Percentiles rank a stretch among this genome's conserved stretches.
These are phyloP conservation scores for Ormosia emarginata DNA, from an alignment of 306 rosid genomes.

Conservation along the genomic window DNA sequence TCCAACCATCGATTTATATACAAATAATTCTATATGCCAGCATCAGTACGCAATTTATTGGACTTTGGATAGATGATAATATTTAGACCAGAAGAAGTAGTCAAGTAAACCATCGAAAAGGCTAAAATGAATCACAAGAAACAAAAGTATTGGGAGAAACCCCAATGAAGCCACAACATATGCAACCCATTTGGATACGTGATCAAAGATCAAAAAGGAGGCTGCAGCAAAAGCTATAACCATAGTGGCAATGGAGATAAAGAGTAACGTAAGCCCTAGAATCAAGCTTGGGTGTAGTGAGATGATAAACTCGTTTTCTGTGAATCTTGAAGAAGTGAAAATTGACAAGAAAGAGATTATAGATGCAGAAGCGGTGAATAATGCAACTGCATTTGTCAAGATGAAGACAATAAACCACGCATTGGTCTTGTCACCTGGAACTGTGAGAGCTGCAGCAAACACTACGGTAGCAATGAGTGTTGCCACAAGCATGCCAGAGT, in stretches of 20 bases:
- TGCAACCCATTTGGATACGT: neutral
- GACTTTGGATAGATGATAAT: neutral
- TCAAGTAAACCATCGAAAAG: neutral
- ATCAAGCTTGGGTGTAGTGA: neutral
- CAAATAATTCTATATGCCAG: too few species aligned
- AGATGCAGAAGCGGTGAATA: neutral
- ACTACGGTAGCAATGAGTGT: neutral
- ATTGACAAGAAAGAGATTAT: neutral
- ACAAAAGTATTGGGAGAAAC: neutral
- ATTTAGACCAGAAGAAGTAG: neutral
- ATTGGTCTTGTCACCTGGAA: neutral
- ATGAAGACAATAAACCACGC: neutral
- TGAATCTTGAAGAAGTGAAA: neutral
- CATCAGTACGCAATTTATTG: neutral
- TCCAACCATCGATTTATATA: too few species aligned
- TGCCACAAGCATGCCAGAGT: neutral
- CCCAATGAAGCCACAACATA: neutral
- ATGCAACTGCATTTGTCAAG: neutral
- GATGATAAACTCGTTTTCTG: neutral
- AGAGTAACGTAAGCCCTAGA: neutral
- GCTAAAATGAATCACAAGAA: neutral
- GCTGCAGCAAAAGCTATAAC: neutral
- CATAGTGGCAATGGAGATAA: neutral
- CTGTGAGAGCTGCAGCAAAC: neutral
- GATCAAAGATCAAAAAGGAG: conserved; percentile 4